Percentiles rank a stretch among this genome's conserved stretches.
These are phyloP conservation scores for Cercophora samala DNA, from an alignment of 495 filamentous ascomycete genomes.

Conservation along the genomic window DNA sequence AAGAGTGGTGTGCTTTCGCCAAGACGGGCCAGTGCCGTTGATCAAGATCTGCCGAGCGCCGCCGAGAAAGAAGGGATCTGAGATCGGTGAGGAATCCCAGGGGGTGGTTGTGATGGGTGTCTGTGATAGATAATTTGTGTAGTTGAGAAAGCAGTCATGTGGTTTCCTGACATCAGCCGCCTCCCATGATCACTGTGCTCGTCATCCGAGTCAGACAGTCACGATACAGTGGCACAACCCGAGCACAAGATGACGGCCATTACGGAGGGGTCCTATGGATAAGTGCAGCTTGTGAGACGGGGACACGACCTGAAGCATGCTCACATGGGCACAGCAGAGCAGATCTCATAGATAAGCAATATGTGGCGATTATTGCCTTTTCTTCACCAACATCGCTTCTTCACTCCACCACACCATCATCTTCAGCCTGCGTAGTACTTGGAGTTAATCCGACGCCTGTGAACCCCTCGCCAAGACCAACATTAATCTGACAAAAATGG, in stretches of 20 bases:
- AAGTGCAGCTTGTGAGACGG: slow-evolving; percentile 1
- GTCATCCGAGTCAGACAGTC: slow-evolving; percentile 3
- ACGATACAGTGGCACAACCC: not conserved
- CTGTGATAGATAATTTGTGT: not conserved
- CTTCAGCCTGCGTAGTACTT: not conserved
- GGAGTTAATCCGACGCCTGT: not conserved
- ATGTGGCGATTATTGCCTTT: not conserved
- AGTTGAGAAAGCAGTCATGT: not conserved
- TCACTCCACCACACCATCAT: not conserved
- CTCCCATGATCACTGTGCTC: not conserved
- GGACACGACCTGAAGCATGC: not conserved
- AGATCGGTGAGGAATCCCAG: not conserved
- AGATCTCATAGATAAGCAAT: slow-evolving; percentile 4
- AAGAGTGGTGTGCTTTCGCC: slow-evolving; percentile 10
- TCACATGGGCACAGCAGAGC: not conserved
- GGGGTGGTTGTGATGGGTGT: not conserved
- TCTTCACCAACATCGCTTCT: not conserved
- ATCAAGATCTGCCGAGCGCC: slow-evolving; percentile 21
- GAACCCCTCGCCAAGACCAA: not conserved
- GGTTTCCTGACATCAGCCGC: not conserved
- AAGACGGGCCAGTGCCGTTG: slow-evolving; percentile 22
- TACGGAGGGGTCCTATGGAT: not conserved
- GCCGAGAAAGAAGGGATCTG: slow-evolving; percentile 1
- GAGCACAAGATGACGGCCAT: not conserved
- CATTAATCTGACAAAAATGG: not conserved